These are phyloP conservation scores for Viridothelium virens DNA, from an alignment of 495 filamentous ascomycete genomes.

Conservation along the genomic window DNA sequence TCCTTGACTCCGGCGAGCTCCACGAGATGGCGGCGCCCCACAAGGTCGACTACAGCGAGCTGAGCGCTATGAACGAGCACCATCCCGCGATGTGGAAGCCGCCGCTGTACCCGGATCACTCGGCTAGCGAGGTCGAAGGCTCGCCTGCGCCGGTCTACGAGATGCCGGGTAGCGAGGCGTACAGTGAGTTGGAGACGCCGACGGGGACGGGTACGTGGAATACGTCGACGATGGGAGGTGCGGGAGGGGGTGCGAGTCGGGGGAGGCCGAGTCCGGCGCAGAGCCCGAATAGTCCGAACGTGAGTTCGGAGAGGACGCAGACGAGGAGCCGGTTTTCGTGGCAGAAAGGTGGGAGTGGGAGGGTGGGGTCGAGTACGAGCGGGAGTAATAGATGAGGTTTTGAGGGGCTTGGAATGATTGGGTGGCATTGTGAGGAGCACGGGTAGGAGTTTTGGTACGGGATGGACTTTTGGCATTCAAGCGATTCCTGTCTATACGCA, in stretches of 20 bases:
- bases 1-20: conserved; percentile 11
- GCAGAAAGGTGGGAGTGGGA: background rate
- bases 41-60: conserved; percentile 23
- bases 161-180: conserved; percentile 23
- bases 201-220: conserved; percentile 10
- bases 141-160: conserved; percentile 17
- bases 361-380: background rate
- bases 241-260: background rate
- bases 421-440: background rate
- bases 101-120: background rate
- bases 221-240: conserved; percentile 1
- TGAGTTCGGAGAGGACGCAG: background rate
- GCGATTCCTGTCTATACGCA: background rate
- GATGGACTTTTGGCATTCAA: background rate
- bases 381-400: conserved; percentile 4
- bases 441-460: background rate
- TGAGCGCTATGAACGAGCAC: conserved; percentile 18
- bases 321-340: conserved; percentile 2
- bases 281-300: background rate
- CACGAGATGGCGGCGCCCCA: conserved; percentile 25
- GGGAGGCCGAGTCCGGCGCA: conserved; percentile 9
- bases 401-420: background rate
- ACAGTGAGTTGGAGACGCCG: conserved; percentile 19
- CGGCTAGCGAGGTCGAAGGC: conserved; percentile 20
- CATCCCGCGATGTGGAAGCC: conserved; percentile 17